Evolutionary conservation across 2,329 filamentous ascomycete genomes (phyloP).

Genomic region (Aspergillus luchuensis): DNA sequence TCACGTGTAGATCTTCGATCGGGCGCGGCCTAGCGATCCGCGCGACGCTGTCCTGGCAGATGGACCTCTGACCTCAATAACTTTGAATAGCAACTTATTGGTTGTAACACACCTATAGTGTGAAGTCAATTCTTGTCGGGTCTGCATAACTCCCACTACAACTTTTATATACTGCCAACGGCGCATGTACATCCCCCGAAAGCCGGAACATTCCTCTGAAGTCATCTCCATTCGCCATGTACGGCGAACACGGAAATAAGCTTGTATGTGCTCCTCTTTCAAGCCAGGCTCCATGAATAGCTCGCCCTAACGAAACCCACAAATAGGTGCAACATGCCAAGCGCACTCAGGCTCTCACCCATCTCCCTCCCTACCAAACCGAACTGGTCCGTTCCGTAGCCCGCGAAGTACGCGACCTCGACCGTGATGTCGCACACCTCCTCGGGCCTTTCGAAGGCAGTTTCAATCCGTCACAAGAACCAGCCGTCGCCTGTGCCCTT

Average conservation of each 20-base stretch:
- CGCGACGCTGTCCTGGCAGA: not conserved
- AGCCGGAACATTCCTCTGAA: not conserved
- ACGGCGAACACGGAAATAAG: constrained; percentile 84
- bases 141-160: not conserved
- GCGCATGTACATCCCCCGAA: not conserved
- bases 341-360: constrained; percentile 80
- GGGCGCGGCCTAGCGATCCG: constrained; percentile 1
- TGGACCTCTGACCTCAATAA: not conserved
- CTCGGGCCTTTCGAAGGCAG: constrained; percentile 80
- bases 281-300: not conserved
- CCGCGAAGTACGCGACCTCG: constrained; percentile 88
- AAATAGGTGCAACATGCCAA: constrained; percentile 89
- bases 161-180: not conserved
- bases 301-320: constrained; percentile 1
- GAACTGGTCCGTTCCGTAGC: constrained; percentile 86
- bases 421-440: constrained; percentile 78
- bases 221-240: constrained; percentile 58
- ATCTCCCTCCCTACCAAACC: constrained; percentile 88
- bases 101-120: not conserved
- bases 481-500: constrained; percentile 81
- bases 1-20: constrained; percentile 11
- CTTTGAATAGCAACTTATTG: not conserved
- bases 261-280: constrained; percentile 57
- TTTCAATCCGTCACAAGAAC: constrained; percentile 82
- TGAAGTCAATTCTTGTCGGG: not conserved